Base-by-base conservation (phyloP, 2,329 filamentous ascomycete species). In the Hymenoscyphus linearis region DNA sequence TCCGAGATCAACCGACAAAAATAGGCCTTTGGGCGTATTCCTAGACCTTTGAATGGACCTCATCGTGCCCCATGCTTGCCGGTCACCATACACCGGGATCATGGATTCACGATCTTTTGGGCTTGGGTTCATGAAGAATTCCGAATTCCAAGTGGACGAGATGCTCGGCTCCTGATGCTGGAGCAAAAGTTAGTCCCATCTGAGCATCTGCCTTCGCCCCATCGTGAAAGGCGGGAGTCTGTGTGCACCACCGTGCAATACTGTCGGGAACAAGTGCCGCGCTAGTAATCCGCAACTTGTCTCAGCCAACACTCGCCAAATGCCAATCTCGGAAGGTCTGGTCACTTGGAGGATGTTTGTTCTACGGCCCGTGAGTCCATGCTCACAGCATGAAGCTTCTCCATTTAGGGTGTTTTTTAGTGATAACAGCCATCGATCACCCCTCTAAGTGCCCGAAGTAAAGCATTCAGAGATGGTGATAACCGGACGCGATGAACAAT, bases 111-210 rank as follows among this genome's bases (percentile, higher is more conserved):
- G 44, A 22, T 50, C 22, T 50, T 22, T 50, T 50, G 44, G 18
- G 18, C 44, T 22, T 50, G 44, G 44, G 44, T 25, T 22, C 40
- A 22, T 25, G 40, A 47, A 25, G 18, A 25, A 44, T 6, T 22
- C n/a, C 18, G 22, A 22, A 18, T 2, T 18, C 22, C 22, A 10
- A 13, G 18, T 50, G 44, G 44, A 25, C 18, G 44, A 50, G 44
- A 26, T 50, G 44, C 10, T 22, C 18, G 22, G 18, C 44, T 25
- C 44, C 44, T 18, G n/a, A n/a, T 50, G 44, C 22, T 50, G 44
- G 44, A 50, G 44, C 44, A 50, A 50, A 50, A 50, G 44, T 40
- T 50, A 50, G 44, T 25, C 44, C 44, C 44, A 50, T 50, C 44
- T 50, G 44, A 50, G 44, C 44, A 50, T 50, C 44, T 50, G 10